phyloP scores from a whole-genome alignment of 495 filamentous ascomycete species.

The Apodospora peruviana region DNA sequence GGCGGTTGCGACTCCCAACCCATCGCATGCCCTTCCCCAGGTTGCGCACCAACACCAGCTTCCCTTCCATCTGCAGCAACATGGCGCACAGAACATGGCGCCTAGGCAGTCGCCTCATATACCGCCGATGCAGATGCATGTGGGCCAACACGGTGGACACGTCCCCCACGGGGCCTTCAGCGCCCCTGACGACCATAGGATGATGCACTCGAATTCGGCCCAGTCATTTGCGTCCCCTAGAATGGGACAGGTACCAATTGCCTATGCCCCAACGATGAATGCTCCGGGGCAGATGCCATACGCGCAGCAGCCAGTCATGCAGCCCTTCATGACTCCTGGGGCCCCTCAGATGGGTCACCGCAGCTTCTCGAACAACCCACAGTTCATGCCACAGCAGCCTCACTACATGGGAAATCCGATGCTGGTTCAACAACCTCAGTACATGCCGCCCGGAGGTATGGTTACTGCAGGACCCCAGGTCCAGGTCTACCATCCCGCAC shows the following conservation, averaged over 20 bases:
- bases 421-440: constrained; percentile 70
- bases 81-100: constrained; percentile 34
- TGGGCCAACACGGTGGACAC: constrained; percentile 51
- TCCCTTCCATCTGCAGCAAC: constrained; percentile 59
- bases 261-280: constrained; percentile 66
- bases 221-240: constrained; percentile 76
- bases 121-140: constrained; percentile 60
- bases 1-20: constrained; percentile 62
- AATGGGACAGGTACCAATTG: constrained; percentile 60
- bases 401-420: constrained; percentile 63
- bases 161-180: constrained; percentile 56
- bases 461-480: constrained; percentile 61
- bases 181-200: constrained; percentile 74
- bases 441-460: constrained; percentile 50
- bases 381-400: constrained; percentile 61
- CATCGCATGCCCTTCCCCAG: constrained; percentile 46
- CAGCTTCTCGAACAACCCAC: constrained; percentile 52
- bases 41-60: constrained; percentile 75
- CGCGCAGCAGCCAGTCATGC: constrained; percentile 68
- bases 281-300: constrained; percentile 63
- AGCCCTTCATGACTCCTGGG: constrained; percentile 61
- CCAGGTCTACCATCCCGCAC: constrained; percentile 61
- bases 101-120: constrained; percentile 59
- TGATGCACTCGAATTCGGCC: constrained; percentile 75
- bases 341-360: constrained; percentile 52